Percentiles rank a stretch among this genome's conserved stretches.
Conservation (phyloP, 805 yeast species). For the Candida ficus region DNA sequence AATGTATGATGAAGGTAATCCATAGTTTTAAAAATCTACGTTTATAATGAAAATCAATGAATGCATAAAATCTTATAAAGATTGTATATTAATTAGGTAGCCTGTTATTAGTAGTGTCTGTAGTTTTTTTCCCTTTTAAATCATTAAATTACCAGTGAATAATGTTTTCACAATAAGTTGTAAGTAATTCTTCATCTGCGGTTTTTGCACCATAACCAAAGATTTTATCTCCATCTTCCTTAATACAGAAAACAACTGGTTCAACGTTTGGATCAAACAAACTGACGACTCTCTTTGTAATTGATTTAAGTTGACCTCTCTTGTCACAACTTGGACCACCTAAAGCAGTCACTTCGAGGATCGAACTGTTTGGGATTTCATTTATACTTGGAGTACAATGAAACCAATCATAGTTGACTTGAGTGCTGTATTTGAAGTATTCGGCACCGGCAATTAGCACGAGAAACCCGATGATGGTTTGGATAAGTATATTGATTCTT, state of each 20-base stretch:
- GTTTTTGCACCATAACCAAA: conserved; percentile 19
- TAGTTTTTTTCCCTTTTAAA: background rate
- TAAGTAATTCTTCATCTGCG: conserved; percentile 14
- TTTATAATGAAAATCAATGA: background rate
- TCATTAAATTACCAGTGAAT: conserved; percentile 21
- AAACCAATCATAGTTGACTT: conserved; percentile 38
- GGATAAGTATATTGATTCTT: conserved; percentile 22
- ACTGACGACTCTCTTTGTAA: conserved; percentile 34
- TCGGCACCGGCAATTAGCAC: conserved; percentile 35
- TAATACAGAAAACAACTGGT: conserved; percentile 31
- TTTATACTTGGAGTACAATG: conserved; percentile 35
- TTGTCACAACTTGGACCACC: conserved; percentile 42
- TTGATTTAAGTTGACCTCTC: conserved; percentile 36
- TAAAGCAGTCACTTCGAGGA: conserved; percentile 29
- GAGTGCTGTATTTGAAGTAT: conserved; percentile 37
- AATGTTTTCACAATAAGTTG: conserved; percentile 19
- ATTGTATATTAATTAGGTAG: too few relatives aligned
- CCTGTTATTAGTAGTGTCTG: background rate
- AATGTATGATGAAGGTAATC: conserved; percentile 52
- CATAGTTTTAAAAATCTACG: conserved; percentile 3
- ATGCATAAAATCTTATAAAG: background rate
- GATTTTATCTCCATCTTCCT: conserved; percentile 25
- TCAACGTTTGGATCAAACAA: conserved; percentile 34
- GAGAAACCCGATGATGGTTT: conserved; percentile 26
- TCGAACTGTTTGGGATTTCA: conserved; percentile 22